phyloP scores from a whole-genome alignment of 257 asterid species.

The Penstemon newberryi region DNA sequence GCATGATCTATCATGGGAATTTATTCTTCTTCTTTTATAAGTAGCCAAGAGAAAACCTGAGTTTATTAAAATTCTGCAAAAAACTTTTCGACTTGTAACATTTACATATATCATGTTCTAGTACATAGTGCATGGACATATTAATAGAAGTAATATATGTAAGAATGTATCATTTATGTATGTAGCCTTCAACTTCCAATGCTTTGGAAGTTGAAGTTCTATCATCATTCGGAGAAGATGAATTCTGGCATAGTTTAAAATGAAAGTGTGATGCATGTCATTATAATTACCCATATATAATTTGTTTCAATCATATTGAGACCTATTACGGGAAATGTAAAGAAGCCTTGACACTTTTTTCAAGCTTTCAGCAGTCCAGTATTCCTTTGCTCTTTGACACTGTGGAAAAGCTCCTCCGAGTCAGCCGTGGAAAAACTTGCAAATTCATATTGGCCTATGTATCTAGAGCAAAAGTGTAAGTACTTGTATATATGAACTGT shows the following conservation, averaged over 20 bases:
- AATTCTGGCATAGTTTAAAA: no score
- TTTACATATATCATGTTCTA: no score
- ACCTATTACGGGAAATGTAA: neutral
- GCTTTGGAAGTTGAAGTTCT: neutral
- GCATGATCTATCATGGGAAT: neutral
- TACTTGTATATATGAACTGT: neutral
- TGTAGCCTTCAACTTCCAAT: neutral
- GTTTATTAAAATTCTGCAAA: no score
- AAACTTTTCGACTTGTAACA: no score
- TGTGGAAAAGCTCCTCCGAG: constrained; percentile 58
- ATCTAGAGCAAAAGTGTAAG: constrained; percentile 86
- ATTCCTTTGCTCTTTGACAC: constrained; percentile 79
- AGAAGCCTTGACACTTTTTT: constrained; percentile 48
- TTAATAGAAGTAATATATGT: no score
- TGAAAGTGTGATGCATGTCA: neutral
- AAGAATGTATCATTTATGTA: no score
- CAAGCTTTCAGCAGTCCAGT: constrained; percentile 89
- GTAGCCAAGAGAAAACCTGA: neutral
- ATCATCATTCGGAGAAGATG: neutral
- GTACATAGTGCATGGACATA: no score
- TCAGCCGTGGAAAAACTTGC: constrained; percentile 48
- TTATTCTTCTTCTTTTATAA: neutral
- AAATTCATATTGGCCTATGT: constrained; percentile 79
- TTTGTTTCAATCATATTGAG: constrained; percentile 10
- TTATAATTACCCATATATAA: no score